Evolutionary conservation across 129 eudicot genomes (phyloP).

Genomic region (sunflower (Helianthus annuus)): DNA sequence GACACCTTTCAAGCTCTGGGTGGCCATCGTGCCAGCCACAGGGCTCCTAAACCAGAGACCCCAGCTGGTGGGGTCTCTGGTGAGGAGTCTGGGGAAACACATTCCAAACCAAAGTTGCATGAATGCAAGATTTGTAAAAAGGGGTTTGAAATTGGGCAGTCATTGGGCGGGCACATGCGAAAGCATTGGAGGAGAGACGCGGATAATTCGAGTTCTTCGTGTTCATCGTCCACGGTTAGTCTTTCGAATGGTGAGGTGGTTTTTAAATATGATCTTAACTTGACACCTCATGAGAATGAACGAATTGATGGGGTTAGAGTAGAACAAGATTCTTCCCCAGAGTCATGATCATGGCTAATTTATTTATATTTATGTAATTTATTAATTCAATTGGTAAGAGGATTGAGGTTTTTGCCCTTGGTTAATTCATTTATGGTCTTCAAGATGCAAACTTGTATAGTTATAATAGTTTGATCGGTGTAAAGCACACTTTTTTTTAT

Average conservation of each 20-base stretch:
- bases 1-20: conserved; percentile 25
- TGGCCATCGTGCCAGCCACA: conserved; percentile 25
- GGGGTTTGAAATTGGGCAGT: conserved; percentile 26
- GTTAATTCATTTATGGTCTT: background rate
- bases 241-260: background rate
- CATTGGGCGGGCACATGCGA: conserved; percentile 29
- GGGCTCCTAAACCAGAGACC: background rate
- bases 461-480: no score
- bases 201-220: background rate
- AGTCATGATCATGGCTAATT: background rate
- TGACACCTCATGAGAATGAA: conserved; percentile 27
- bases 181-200: conserved; percentile 8
- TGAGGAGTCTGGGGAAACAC: background rate
- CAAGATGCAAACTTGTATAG: background rate
- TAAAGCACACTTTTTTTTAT: no score
- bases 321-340: background rate
- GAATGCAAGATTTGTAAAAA: conserved; percentile 17
- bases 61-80: background rate
- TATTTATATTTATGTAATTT: background rate
- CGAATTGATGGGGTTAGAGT: background rate
- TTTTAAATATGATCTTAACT: conserved; percentile 16
- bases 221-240: background rate
- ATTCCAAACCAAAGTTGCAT: background rate
- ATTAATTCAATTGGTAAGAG: background rate
- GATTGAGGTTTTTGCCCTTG: background rate